phyloP scores from a whole-genome alignment of 2,329 filamentous ascomycete genomes.

The Beauveria varroae region DNA sequence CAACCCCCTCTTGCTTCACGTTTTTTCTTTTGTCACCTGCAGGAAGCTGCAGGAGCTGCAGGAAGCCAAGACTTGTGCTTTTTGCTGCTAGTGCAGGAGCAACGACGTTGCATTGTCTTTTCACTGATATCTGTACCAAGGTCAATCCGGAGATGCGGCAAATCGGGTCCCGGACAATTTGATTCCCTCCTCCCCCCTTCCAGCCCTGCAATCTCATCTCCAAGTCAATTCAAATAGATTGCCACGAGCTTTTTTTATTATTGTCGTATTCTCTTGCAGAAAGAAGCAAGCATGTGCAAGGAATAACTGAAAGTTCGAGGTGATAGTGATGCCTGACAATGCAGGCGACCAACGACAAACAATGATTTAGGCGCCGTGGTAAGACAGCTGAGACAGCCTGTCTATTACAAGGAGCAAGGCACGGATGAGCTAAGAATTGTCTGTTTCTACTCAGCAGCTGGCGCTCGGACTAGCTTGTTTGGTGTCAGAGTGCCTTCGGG shows the following conservation, averaged over 20 bases:
- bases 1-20: background rate
- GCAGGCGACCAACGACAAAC: too few relatives aligned
- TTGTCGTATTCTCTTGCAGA: background rate
- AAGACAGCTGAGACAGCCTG: too few relatives aligned
- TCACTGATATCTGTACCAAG: background rate
- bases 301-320: too few relatives aligned
- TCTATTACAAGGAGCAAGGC: too few relatives aligned
- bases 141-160: conserved; percentile 9
- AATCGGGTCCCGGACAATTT: background rate
- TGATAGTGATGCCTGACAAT: too few relatives aligned
- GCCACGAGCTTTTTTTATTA: background rate
- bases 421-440: too few relatives aligned
- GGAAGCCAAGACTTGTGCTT: background rate
- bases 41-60: background rate
- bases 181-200: background rate
- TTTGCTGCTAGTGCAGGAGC: background rate
- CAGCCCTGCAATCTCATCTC: conserved; percentile 7
- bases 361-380: too few relatives aligned
- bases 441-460: too few relatives aligned
- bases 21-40: too few relatives aligned
- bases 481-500: too few relatives aligned
- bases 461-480: too few relatives aligned
- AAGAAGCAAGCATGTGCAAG: background rate
- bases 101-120: background rate
- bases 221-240: background rate